Evolutionary conservation across 148 eudicot species (phyloP).

Genomic region (Spergularia bocconei): DNA sequence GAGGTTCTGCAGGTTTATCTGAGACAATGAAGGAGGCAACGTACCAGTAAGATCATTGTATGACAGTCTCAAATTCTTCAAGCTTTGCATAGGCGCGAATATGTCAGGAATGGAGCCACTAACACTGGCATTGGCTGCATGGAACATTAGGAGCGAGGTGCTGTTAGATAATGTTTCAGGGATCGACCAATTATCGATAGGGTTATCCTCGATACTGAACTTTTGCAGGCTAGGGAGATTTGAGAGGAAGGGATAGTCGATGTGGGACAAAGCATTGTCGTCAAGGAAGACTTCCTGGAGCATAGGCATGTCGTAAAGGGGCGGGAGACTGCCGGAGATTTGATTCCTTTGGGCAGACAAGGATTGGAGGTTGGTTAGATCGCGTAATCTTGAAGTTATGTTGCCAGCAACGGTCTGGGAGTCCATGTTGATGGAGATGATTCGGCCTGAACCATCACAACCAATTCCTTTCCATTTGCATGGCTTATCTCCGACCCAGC

Average conservation of each 20-base stretch:
- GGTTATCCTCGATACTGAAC: constrained; percentile 48
- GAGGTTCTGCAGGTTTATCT: constrained; percentile 39
- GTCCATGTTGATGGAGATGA: constrained; percentile 38
- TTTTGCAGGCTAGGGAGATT: constrained; percentile 43
- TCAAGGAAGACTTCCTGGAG: constrained; percentile 43
- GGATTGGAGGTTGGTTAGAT: constrained; percentile 40
- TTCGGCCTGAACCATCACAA: constrained; percentile 40
- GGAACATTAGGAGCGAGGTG: constrained; percentile 30
- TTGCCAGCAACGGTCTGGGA: constrained; percentile 41
- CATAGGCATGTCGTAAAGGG: constrained; percentile 38
- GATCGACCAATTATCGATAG: constrained; percentile 41
- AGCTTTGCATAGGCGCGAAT: constrained; percentile 39
- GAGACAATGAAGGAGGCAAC: constrained; percentile 48
- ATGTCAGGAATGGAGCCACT: constrained; percentile 57
- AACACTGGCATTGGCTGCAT: constrained; percentile 32
- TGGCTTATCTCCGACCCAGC: constrained; percentile 41
- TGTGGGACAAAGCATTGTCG: constrained; percentile 37
- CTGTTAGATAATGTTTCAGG: constrained; percentile 37
- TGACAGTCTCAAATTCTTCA: constrained; percentile 43
- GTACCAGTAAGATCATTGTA: constrained; percentile 61
- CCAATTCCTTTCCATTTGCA: constrained; percentile 54
- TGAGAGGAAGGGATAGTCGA: constrained; percentile 33
- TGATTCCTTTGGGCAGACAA: constrained; percentile 53
- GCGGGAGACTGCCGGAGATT: constrained; percentile 51
- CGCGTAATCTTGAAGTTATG: constrained; percentile 38